Base-by-base conservation (phyloP, 495 filamentous ascomycete genomes). In the Aeminium ludgeri region DNA sequence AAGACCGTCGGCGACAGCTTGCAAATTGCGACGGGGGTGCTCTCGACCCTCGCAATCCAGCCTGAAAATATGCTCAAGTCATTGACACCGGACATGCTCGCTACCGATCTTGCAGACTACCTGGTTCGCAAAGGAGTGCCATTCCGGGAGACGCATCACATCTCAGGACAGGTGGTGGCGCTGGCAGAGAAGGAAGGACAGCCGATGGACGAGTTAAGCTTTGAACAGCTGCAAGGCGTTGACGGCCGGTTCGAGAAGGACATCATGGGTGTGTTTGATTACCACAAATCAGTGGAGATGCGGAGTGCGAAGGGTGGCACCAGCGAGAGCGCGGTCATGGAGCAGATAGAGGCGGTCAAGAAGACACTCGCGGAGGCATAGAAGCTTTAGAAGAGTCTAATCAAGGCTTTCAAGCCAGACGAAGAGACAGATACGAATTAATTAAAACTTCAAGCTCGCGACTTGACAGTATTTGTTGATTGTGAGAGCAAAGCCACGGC, bases 141-240 rank as follows among this genome's bases (percentile, higher is more conserved):
- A 6, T 82, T 82, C 66, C 62, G 77, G 15, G 80, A 92, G 65
- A 82, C 84, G 1, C 85, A 93, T 65, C 85, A 92, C 61, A 86
- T 93, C 57, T 80, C 78, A 2, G 87, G 87, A 10, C 73, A 72
- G 30, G 71, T 82, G 7, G 86, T 94, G 11, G 74, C 76, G 29
- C 60, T 81, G 20, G 76, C 76, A 0, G 86, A 93, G 65, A 61
- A 79, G 50, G 65, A 68, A 30, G 68, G 66, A 19, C 65, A 72
- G 3, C 70, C 78, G 35, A 95, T 93, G 75, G 78, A 91, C 57
- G 67, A 78, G 51, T 66, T 94, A 7, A 67, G 67, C 0, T 65
- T 78, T 29, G 67, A 76, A 53, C 73, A 82, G 55, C 64, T 93
- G 38, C 65, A 82, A 67, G 59, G 59, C n/a, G 64, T 95, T 10